These are phyloP conservation scores for Fusarium pseudocircinatum DNA, from an alignment of 2,329 filamentous ascomycete species.

Conservation along the genomic window DNA sequence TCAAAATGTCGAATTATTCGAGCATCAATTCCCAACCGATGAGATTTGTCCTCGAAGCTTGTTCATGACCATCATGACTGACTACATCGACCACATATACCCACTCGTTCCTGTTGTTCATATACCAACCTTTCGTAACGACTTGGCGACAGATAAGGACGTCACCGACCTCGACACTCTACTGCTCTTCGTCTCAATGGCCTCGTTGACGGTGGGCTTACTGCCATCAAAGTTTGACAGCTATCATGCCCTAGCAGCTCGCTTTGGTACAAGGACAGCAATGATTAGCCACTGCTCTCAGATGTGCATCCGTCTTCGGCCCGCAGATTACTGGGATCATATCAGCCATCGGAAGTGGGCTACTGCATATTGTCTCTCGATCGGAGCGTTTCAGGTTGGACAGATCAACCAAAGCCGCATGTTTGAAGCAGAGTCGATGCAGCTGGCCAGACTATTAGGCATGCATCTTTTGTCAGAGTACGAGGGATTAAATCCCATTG, in stretches of 20 bases:
- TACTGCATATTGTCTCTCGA: not conserved
- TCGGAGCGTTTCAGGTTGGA: not conserved
- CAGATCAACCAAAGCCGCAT: not conserved
- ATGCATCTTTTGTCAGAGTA: not conserved
- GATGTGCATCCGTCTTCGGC: not conserved
- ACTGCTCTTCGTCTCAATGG: not conserved
- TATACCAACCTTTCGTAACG: not conserved
- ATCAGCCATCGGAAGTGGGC: slow-evolving; percentile 5
- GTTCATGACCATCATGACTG: not conserved
- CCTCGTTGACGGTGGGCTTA: not conserved
- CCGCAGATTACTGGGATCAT: slow-evolving; percentile 6
- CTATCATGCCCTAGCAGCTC: not conserved
- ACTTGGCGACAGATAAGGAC: not conserved
- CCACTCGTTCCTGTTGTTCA: not conserved
- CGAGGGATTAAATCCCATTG: not conserved
- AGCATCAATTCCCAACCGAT: not conserved
- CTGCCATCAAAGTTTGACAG: not conserved
- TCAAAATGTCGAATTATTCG: not conserved
- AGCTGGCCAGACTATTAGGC: not conserved
- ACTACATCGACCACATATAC: not conserved
- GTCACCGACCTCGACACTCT: not conserved
- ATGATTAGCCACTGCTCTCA: not conserved
- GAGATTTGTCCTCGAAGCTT: not conserved
- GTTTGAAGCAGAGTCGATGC: not conserved
- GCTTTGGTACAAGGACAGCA: not conserved